phyloP scores from a whole-genome alignment of 129 eudicot species.

The Gnaphalium uliginosum region DNA sequence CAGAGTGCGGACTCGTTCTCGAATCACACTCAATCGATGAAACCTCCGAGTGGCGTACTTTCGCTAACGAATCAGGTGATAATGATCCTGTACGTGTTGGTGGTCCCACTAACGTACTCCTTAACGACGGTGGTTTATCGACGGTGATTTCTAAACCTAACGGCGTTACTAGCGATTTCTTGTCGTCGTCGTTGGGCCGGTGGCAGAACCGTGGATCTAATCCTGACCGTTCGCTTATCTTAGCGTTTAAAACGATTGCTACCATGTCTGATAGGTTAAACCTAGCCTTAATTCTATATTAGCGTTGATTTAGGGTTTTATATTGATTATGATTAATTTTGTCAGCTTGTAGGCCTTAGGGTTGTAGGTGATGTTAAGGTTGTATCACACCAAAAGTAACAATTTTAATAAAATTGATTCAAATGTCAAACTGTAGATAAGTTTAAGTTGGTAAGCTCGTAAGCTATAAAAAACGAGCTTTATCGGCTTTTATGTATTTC shows the following conservation, averaged over 20 bases:
- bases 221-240: slow-evolving; percentile 54
- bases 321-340: neutral
- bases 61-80: slow-evolving; percentile 66
- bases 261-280: slow-evolving; percentile 77
- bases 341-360: neutral
- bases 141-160: slow-evolving; percentile 60
- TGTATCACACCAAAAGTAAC: too few species aligned
- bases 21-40: slow-evolving; percentile 78
- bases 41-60: slow-evolving; percentile 82
- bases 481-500: too few species aligned
- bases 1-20: slow-evolving; percentile 82
- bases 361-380: neutral
- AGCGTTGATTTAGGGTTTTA: slow-evolving; percentile 7
- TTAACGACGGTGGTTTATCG: slow-evolving; percentile 52
- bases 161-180: slow-evolving; percentile 33
- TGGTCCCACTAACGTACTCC: slow-evolving; percentile 59
- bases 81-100: slow-evolving; percentile 87
- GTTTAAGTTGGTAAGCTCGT: too few species aligned
- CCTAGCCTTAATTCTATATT: neutral
- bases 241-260: slow-evolving; percentile 66
- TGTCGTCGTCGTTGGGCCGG: slow-evolving; percentile 44
- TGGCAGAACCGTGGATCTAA: slow-evolving; percentile 67
- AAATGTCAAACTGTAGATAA: too few species aligned
- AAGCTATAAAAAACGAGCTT: too few species aligned
- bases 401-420: too few species aligned